Evolutionary conservation across 106 monocot genomes (phyloP), one percentile per base, ranked within the genome.

Genomic region (Acorus calamus): DNA sequence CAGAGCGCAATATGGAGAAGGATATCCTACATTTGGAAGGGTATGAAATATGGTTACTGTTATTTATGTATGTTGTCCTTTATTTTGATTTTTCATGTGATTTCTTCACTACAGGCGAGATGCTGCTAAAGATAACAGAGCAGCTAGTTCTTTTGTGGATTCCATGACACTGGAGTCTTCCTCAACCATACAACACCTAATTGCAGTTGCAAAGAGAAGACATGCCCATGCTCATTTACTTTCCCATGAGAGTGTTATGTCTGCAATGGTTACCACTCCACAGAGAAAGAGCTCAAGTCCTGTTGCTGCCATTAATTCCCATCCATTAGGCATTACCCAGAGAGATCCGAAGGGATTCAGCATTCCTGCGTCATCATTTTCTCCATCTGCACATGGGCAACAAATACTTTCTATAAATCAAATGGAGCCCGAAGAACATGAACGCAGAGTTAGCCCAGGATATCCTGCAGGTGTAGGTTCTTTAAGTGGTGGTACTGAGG

Each of bases 201-300:
- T 94, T 61, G 93, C 89, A 53, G 93, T 77, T 77, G 93, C 85
- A 55, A 89, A 81, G 65, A 86, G 86, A 72, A 94, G 70, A 68
- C 69, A 83, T 50, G 76, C 83, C 12, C 80, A 84, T 11, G 70
- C 77, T 46, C 75, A 76, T 53, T 53, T 58, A 52, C 62, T 58
- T 53, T 47, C 65, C 4, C 41, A 65, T 70, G 79, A 73, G 42
- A 73, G 47, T 70, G 46, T 67, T 69, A 49, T 78, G 62, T 66
- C 74, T 75, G 51, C 56, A 47, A 51, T 71, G 57, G 68, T 76
- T 66, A 45, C 65, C 5, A 69, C 73, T 47, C 70, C 70, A 2
- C 73, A 77, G 60, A 89, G 65, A 28, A 88, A 70, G 62, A 85
- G 80, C 60, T 83, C 83, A 5, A 81, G 70, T 65, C 83, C 78